phyloP scores from a whole-genome alignment of 1,284 basidiomycete genomes.

The Megacollybia platyphylla region DNA sequence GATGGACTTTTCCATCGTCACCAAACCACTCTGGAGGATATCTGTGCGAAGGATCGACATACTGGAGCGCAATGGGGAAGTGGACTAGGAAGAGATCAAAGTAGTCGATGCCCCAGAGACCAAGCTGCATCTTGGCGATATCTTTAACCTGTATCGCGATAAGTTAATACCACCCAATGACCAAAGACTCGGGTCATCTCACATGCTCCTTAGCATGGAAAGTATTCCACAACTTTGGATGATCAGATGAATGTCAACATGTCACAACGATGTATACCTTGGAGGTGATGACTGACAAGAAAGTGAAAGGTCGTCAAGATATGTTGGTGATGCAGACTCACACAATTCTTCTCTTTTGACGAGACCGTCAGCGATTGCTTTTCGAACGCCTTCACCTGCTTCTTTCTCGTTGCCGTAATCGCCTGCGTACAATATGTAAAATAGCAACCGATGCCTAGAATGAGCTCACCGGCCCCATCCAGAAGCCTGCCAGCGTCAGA shows the following conservation, averaged over 20 bases:
- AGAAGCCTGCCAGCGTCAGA: constrained; percentile 41
- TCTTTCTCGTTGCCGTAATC: constrained; percentile 86
- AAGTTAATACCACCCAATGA: not conserved
- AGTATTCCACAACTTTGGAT: constrained; percentile 65
- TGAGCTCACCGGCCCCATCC: constrained; percentile 30
- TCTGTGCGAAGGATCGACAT: constrained; percentile 61
- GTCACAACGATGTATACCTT: constrained; percentile 26
- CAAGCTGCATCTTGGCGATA: constrained; percentile 49
- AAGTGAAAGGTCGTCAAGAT: not conserved
- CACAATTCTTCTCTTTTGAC: constrained; percentile 71
- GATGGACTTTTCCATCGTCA: constrained; percentile 48
- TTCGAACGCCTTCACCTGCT: constrained; percentile 61
- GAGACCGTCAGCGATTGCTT: constrained; percentile 65
- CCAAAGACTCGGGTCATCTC: constrained; percentile 10
- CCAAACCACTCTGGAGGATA: constrained; percentile 75
- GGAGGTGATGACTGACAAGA: constrained; percentile 46
- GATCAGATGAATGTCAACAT: constrained; percentile 5
- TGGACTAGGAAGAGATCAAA: constrained; percentile 71
- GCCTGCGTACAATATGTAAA: constrained; percentile 25
- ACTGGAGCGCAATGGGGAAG: constrained; percentile 68
- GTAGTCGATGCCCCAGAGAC: constrained; percentile 69
- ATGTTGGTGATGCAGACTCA: constrained; percentile 24
- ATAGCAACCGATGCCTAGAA: not conserved
- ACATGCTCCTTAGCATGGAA: constrained; percentile 65
- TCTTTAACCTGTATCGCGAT: constrained; percentile 29